Conservation (phyloP, 805 yeast species). For the Hanseniaspora lachancei region DNA sequence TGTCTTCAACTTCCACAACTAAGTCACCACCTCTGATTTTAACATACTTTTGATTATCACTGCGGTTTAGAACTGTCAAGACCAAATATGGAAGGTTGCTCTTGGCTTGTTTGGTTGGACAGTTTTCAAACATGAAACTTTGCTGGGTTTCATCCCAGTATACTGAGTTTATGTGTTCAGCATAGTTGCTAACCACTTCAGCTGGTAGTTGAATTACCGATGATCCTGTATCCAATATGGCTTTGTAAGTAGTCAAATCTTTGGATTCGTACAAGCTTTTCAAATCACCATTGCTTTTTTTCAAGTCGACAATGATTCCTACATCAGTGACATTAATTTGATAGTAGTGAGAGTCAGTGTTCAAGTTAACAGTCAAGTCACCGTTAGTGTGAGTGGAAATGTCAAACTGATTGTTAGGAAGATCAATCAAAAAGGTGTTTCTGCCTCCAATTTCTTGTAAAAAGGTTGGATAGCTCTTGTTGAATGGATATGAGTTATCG, state of each 20-base stretch:
- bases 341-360: neutral
- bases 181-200: neutral
- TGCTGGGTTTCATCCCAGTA: constrained; percentile 2
- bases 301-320: neutral
- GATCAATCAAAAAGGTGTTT: neutral
- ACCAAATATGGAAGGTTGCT: neutral
- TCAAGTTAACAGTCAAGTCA: constrained; percentile 3
- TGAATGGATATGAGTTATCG: neutral
- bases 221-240: constrained; percentile 4
- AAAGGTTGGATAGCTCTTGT: neutral
- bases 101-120: neutral
- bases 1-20: constrained; percentile 18
- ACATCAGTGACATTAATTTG: neutral
- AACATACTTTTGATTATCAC: neutral
- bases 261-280: neutral
- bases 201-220: constrained; percentile 1
- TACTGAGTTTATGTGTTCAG: neutral
- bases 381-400: neutral
- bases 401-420: neutral
- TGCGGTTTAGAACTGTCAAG: neutral
- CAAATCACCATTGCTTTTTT: neutral
- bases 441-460: neutral
- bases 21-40: constrained; percentile 4
- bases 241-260: neutral
- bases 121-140: neutral